Conservation (phyloP, 2,329 filamentous ascomycete genomes). For the Aspergillus neoniger region DNA sequence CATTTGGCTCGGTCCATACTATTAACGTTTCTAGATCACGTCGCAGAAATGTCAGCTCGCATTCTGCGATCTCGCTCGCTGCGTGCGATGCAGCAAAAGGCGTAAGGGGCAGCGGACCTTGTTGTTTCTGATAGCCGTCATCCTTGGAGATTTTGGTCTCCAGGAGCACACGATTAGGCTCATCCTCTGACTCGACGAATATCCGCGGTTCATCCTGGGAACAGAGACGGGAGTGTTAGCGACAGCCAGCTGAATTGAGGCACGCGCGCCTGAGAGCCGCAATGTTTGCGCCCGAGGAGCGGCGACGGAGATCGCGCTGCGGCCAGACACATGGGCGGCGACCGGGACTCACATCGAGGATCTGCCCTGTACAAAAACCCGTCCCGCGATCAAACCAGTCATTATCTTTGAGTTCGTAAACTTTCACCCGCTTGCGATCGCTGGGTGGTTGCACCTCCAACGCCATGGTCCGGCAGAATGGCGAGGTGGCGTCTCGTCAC, state of each 20-base stretch:
- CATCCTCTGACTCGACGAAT: constrained; percentile 89
- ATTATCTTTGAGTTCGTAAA: constrained; percentile 97
- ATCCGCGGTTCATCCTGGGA: constrained; percentile 79
- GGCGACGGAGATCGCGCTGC: constrained; percentile 17
- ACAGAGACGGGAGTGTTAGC: constrained; percentile 15
- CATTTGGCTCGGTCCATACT: constrained; percentile 92
- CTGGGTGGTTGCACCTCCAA: constrained; percentile 50
- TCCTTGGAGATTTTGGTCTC: constrained; percentile 90
- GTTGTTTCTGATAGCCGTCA: constrained; percentile 97
- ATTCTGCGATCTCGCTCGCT: constrained; percentile 3
- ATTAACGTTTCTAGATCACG: constrained; percentile 79
- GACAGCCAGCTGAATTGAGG: constrained; percentile 6
- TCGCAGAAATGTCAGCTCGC: constrained; percentile 28
- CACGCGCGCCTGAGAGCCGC: constrained; percentile 20
- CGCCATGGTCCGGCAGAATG: constrained; percentile 47
- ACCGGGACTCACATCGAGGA: constrained; percentile 64
- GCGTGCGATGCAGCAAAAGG: constrained; percentile 28
- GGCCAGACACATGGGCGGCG: not conserved
- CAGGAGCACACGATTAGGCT: constrained; percentile 77
- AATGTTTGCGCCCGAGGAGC: constrained; percentile 23
- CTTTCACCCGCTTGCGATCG: constrained; percentile 76
- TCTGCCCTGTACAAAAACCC: constrained; percentile 84
- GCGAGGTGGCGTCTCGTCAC: constrained; percentile 41
- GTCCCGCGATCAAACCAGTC: constrained; percentile 99
- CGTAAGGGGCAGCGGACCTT: constrained; percentile 59